Conservation (phyloP, 306 rosid genomes). For the Echinosophora koreensis region DNA sequence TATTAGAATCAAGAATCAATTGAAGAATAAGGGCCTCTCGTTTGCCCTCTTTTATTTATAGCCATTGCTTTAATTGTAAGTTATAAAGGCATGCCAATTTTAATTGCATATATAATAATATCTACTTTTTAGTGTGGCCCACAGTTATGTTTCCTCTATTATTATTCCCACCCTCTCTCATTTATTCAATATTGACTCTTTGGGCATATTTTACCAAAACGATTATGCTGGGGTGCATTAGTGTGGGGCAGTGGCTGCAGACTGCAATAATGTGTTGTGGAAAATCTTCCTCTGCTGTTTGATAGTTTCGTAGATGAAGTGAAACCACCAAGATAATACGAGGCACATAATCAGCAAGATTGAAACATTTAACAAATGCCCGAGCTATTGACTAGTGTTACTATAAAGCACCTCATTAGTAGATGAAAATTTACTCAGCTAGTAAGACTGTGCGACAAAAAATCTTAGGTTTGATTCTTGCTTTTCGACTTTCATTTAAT, state of each 20-base stretch:
- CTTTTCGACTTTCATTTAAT: too few species aligned
- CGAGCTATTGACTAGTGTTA: neutral
- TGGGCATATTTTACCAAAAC: too few species aligned
- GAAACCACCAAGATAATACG: neutral
- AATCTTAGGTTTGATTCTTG: too few species aligned
- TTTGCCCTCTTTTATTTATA: constrained; percentile 29
- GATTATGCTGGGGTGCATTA: too few species aligned
- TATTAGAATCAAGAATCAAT: constrained; percentile 34
- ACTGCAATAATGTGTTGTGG: neutral
- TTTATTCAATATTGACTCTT: too few species aligned
- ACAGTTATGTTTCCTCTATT: neutral
- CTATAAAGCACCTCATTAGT: neutral
- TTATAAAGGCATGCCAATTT: constrained; percentile 37
- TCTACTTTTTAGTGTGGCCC: neutral
- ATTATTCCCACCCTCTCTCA: too few species aligned
- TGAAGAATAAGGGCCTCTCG: constrained; percentile 39
- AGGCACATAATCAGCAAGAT: neutral
- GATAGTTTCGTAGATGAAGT: neutral
- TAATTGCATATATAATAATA: neutral
- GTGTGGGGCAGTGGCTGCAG: neutral
- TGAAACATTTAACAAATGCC: neutral
- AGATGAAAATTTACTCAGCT: too few species aligned
- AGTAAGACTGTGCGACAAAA: too few species aligned
- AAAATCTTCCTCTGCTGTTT: neutral
- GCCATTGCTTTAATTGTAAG: constrained; percentile 36